A percentile compares a stretch with the other conserved stretches of the same genome.
phyloP scores from a whole-genome alignment of 169 alveolate species.

The Cryptosporidium sp. region DNA sequence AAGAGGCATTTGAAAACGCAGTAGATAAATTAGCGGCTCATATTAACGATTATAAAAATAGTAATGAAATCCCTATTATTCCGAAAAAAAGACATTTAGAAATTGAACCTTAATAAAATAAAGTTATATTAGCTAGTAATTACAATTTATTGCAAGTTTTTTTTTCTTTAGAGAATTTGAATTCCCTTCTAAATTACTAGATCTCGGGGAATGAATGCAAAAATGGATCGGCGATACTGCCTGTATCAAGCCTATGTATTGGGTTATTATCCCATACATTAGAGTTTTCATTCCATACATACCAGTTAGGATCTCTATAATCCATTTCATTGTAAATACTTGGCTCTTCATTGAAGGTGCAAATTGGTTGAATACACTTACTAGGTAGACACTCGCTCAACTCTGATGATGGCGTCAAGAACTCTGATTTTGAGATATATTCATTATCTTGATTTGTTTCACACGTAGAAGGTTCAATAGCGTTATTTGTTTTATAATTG shows the following conservation, averaged over 20 bases:
- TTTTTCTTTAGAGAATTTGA: neutral
- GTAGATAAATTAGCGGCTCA: slow-evolving; percentile 56
- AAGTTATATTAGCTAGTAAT: neutral
- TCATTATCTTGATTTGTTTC: slow-evolving; percentile 45
- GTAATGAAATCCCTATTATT: slow-evolving; percentile 50
- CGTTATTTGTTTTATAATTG: neutral
- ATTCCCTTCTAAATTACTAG: neutral
- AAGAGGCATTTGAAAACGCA: slow-evolving; percentile 59
- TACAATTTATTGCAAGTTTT: neutral
- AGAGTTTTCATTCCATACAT: slow-evolving; percentile 39
- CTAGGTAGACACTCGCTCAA: slow-evolving; percentile 21
- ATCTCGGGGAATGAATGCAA: slow-evolving; percentile 48
- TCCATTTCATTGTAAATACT: slow-evolving; percentile 42
- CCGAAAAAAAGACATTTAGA: slow-evolving; percentile 21
- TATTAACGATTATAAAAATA: slow-evolving; percentile 58
- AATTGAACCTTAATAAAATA: neutral
- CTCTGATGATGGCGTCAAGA: slow-evolving; percentile 43
- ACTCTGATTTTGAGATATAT: slow-evolving; percentile 35
- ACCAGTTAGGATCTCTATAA: slow-evolving; percentile 73
- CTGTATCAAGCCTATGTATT: slow-evolving; percentile 41
- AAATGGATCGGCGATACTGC: slow-evolving; percentile 61
- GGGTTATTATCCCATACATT: slow-evolving; percentile 43
- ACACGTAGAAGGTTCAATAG: slow-evolving; percentile 67
- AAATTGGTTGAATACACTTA: slow-evolving; percentile 13
- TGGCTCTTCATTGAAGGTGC: slow-evolving; percentile 35